Base-by-base conservation (phyloP, 2,329 filamentous ascomycete species). In the Aureobasidium melanogenum region DNA sequence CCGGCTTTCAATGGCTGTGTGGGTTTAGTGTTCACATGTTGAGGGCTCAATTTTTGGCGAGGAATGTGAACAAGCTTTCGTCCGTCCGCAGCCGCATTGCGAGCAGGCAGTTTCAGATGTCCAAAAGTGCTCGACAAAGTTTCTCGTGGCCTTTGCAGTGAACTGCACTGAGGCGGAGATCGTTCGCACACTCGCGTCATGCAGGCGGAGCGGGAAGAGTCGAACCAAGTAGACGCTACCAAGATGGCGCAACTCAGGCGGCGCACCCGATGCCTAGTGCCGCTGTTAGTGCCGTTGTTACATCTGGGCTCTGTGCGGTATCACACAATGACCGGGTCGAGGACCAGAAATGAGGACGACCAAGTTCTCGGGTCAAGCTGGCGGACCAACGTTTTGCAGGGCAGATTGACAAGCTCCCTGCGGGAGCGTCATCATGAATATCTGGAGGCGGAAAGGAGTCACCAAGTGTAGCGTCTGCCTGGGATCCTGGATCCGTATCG, bases 311-410 rank as follows among this genome's bases (percentile, higher is more conserved):
- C 56, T 26, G 56, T 59, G 56, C 56, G 34, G 56, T 59, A 50
- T 59, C 56, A 59, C 56, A 59, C 56, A 59, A 59, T 59, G 56
- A 59, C 56, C 56, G 56, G 56, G 56, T 59, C 56, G 56, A 59
- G 24, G 43, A 41, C 56, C 56, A 59, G 56, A 59, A 32, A 59
- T 59, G 56, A 59, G 55, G 28, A 59, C 43, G 39, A 59, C 56
- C 56, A 59, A 50, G 44, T 59, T 48, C 56, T 59, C 56, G 56
- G 56, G 56, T 50, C 34, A 41, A 41, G 44, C 56, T 59, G 43
- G 56, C 34, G 56, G 56, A 59, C 56, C 56, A 59, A 59, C 56
- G 36, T 30, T 59, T 48, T 59, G 56, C 56, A 57, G 52, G 39
- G 54, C 56, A 50, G 56, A 59, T 59, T 59, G 24, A 48, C 56